Evolutionary conservation across 345 rosid genomes (phyloP), one percentile per base, ranked within the genome.

Genomic region (Eucalyptus shirleyi): DNA sequence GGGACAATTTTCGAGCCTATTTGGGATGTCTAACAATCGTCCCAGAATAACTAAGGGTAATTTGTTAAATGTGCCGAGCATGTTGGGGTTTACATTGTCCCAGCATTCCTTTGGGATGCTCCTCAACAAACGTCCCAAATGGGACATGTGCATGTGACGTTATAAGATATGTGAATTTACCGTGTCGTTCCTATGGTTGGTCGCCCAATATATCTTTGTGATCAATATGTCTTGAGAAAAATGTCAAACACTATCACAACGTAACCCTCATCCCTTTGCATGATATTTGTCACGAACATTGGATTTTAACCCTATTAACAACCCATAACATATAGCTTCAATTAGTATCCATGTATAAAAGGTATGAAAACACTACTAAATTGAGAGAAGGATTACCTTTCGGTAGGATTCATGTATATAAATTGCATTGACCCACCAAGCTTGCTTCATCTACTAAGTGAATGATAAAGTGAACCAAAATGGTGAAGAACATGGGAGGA

Each of bases 161-260:
- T 65, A n/a, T 30, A 65, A 65, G 32, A 15, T 3, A n/a, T 30
- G 18, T 12, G 32, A 62, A 2, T 28, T 62, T 13, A 10, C 13
- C 8, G 18, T 28, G 32, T 0, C 17, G 15, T n/a, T n/a, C n/a
- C n/a, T n/a, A n/a, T n/a, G n/a, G n/a, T 26, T 13, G n/a, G 6
- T 59, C 7, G 8, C 1, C 30, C 16, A 59, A 59, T 59, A 26
- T 59, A 11, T 59, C 65, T 59, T 59, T 12, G 15, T 59, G 65
- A 24, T 59, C 65, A 59, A 11, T 59, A 59, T 59, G 65, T 56
- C 28, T 56, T 56, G 28, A 56, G 62, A 26, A 59, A 59, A 59
- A 5, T n/a, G n/a, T 59, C 30, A 26, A 59, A 26, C 1, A 59
- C 65, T 12, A 28, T 59, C 65, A 6, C 9, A 15, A n/a, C 0